Evolutionary conservation across 2,329 filamentous ascomycete species (phyloP).

Genomic region (Byssochlamys sp.): DNA sequence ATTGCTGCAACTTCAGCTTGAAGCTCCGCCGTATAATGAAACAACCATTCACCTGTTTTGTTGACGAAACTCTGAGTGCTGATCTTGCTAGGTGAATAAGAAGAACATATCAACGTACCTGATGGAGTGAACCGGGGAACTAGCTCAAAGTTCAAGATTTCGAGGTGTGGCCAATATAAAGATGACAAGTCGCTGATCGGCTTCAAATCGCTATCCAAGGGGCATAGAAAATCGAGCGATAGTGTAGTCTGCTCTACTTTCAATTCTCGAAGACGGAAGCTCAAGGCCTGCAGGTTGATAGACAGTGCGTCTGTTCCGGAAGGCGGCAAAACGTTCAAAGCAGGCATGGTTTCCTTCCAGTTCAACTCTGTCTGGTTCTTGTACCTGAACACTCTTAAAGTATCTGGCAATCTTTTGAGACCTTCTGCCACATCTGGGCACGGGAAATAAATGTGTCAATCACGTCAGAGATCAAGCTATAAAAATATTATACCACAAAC

Average conservation of each 20-base stretch:
- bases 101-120: neutral
- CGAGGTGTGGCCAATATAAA: neutral
- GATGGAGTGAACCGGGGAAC: neutral
- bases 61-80: too few species aligned
- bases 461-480: neutral
- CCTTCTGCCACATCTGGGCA: neutral
- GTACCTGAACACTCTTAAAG: neutral
- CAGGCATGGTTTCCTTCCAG: neutral
- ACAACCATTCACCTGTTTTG: too few species aligned
- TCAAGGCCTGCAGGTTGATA: neutral
- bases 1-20: too few species aligned
- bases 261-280: neutral
- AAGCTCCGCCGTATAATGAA: too few species aligned
- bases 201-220: neutral
- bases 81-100: too few species aligned
- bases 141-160: neutral
- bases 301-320: neutral
- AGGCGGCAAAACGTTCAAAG: neutral
- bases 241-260: neutral
- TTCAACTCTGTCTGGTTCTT: neutral
- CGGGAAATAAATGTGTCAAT: neutral
- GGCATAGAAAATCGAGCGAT: neutral
- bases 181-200: neutral
- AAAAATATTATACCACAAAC: neutral
- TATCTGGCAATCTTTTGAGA: neutral